A percentile compares a stretch with the other conserved stretches of the same genome.
phyloP scores from a whole-genome alignment of 805 yeast genomes.

The Candida khao-thaluensis region DNA sequence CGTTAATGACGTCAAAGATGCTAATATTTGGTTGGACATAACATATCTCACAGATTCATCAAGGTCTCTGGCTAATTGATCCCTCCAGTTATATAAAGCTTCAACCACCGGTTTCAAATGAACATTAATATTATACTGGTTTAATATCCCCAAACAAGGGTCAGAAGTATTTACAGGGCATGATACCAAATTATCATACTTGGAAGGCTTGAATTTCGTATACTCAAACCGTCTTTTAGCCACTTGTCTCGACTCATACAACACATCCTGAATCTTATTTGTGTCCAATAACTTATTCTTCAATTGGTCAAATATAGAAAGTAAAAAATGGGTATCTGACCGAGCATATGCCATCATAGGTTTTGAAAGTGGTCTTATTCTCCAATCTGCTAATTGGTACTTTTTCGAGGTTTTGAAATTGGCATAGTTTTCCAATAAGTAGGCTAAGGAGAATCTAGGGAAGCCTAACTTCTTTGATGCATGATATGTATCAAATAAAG shows the following conservation, averaged over 20 bases:
- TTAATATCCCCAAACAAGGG: conserved; percentile 65
- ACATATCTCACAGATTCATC: conserved; percentile 86
- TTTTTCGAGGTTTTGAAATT: conserved; percentile 86
- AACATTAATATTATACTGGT: conserved; percentile 61
- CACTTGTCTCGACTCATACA: conserved; percentile 73
- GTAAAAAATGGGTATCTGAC: conserved; percentile 89
- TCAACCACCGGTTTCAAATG: conserved; percentile 55
- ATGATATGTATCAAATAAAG: conserved; percentile 88
- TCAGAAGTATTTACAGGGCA: conserved; percentile 55
- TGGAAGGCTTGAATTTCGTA: conserved; percentile 56
- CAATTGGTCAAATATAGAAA: conserved; percentile 75
- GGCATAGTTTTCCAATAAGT: conserved; percentile 74
- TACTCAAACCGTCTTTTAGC: conserved; percentile 82
- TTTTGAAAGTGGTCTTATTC: conserved; percentile 75
- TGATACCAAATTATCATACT: conserved; percentile 32
- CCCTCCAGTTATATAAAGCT: conserved; percentile 80
- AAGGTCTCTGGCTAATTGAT: conserved; percentile 61
- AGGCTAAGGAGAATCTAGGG: conserved; percentile 82
- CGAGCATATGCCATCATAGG: conserved; percentile 86
- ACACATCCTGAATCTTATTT: conserved; percentile 54
- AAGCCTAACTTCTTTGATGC: conserved; percentile 81
- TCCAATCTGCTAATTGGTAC: conserved; percentile 97
- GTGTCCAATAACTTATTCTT: conserved; percentile 55
- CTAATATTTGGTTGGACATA: conserved; percentile 78
- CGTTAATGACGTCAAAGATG: conserved; percentile 53